Base-by-base conservation (phyloP, 305 asterid species). In the Fraxinus sp. region DNA sequence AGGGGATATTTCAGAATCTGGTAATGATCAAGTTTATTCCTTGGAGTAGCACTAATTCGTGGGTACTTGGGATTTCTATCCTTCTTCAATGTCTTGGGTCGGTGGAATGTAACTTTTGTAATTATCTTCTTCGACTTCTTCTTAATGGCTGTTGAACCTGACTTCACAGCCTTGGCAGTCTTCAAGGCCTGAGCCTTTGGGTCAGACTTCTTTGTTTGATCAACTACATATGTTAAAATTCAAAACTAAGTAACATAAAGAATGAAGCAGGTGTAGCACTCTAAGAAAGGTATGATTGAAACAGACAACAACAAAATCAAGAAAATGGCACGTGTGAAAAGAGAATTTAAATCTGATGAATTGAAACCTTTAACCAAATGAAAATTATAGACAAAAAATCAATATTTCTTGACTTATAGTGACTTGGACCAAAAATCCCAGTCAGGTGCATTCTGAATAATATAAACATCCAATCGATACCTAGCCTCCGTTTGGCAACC, bases 131-230 rank as follows among this genome's bases (percentile, higher is more conserved):
- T 85, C 1, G 77, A 20, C 86, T 86, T 84, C 86, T 84, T 86
- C 84, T 84, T 84, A 14, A 80, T 79, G 41, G 86, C 8, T 8
- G 76, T 55, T 28, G 87, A 77, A 13, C 87, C 87, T 0, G 88
- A 72, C 79, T 86, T 86, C 16, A 86, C 87, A 76, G 92, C 94
- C 85, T 91, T 90, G 77, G 94, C 93, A 30, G 89, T 83, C 87
- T 91, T 91, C 74, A 83, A 76, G 78, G 94, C 94, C 78, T 91
- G 90, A 26, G 91, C 88, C 89, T 90, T 91, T 10, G 93, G 82
- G 55, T 89, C 93, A 0, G 84, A 37, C 83, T 88, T 91, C 81
- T 91, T 91, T 1, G 89, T 24, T 0, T 76, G 5, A 73, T 90
- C 91, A 80, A 41, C 93, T 89, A 84, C 62, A 37, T 9, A 7